Evolutionary conservation across 2,329 filamentous ascomycete genomes (phyloP).

Genomic region (Rhynchosporium secalis): DNA sequence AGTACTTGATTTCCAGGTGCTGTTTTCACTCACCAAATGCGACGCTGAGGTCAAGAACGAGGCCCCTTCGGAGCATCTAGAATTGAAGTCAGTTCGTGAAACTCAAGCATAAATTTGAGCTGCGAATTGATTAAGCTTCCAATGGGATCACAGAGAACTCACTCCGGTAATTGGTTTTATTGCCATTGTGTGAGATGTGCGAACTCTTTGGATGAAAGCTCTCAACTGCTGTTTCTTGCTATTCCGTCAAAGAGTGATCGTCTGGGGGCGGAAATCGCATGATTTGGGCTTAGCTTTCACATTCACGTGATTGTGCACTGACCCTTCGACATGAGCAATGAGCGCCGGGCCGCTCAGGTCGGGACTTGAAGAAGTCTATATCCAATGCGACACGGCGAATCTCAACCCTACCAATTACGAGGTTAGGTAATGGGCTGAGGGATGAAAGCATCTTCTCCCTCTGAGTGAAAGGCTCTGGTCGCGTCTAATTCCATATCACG

Average conservation of each 20-base stretch:
- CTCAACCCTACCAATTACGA: neutral
- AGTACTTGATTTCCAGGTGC: neutral
- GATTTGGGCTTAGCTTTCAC: slow-evolving; percentile 16
- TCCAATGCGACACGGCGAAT: slow-evolving; percentile 2
- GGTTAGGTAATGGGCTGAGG: neutral
- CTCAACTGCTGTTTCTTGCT: slow-evolving; percentile 36
- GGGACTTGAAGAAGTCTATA: neutral
- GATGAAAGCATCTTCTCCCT: slow-evolving; percentile 3
- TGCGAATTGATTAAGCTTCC: neutral
- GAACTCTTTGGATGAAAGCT: slow-evolving; percentile 32
- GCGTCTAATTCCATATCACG: slow-evolving; percentile 3
- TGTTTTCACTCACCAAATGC: slow-evolving; percentile 50
- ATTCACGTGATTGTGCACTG: slow-evolving; percentile 19
- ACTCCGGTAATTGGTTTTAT: slow-evolving; percentile 43
- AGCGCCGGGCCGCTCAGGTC: slow-evolving; percentile 1
- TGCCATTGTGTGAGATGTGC: slow-evolving; percentile 37
- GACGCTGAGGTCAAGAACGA: slow-evolving; percentile 59
- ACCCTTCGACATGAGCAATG: neutral
- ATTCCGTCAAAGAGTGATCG: slow-evolving; percentile 13
- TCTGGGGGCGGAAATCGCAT: slow-evolving; percentile 32
- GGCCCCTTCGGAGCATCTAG: slow-evolving; percentile 58
- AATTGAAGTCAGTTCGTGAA: slow-evolving; percentile 35
- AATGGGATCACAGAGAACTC: slow-evolving; percentile 23
- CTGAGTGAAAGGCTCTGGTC: neutral
- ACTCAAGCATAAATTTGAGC: slow-evolving; percentile 15